phyloP scores from a whole-genome alignment of 148 eudicot genomes.

The Fagopyrum homotropicum region DNA sequence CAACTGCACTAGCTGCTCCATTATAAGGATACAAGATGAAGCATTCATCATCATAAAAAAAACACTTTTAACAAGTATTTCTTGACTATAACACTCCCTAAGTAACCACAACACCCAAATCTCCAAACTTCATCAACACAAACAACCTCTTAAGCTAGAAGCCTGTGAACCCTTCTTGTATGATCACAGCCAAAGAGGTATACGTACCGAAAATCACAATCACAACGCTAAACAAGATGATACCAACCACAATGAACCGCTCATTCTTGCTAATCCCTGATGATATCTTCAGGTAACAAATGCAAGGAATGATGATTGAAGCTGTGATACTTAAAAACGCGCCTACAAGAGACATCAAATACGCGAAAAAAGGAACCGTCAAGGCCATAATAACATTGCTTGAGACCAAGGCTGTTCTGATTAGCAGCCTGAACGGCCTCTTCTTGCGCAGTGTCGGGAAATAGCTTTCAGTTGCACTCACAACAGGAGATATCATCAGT shows the following conservation, averaged over 20 bases:
- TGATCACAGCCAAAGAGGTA: constrained; percentile 29
- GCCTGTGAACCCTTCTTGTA: constrained; percentile 10
- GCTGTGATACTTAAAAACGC: constrained; percentile 39
- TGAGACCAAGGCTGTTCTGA: constrained; percentile 30
- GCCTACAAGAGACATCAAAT: constrained; percentile 44
- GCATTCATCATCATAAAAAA: neutral
- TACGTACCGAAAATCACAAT: constrained; percentile 42
- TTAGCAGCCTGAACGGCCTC: constrained; percentile 20
- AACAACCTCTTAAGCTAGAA: neutral
- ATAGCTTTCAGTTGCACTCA: constrained; percentile 32
- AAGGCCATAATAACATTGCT: constrained; percentile 41
- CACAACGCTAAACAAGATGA: constrained; percentile 23
- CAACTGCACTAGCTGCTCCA: neutral
- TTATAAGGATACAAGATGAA: no score
- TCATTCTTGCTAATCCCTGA: constrained; percentile 19
- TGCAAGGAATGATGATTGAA: constrained; percentile 39
- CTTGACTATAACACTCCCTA: neutral
- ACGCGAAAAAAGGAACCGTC: constrained; percentile 38
- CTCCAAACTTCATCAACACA: neutral
- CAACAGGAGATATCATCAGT: constrained; percentile 43
- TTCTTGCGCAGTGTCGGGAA: constrained; percentile 29
- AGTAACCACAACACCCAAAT: neutral
- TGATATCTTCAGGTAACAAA: constrained; percentile 52
- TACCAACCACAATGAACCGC: constrained; percentile 19
- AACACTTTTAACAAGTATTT: neutral